Evolutionary conservation across 1,139 yeast genomes (phyloP).

Genomic region (Blastobotrys aristatus): DNA sequence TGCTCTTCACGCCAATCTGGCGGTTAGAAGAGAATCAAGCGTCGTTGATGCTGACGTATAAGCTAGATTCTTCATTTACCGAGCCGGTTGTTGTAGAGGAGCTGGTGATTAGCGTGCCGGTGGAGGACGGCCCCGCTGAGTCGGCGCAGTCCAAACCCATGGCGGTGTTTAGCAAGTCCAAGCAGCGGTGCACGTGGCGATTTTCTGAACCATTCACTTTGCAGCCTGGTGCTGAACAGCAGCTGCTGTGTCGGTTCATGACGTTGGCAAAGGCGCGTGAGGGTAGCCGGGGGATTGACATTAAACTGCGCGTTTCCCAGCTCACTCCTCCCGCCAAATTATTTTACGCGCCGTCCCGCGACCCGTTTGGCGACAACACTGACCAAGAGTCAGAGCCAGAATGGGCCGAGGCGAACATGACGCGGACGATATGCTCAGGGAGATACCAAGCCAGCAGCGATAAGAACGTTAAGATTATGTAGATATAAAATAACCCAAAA

Average conservation of each 20-base stretch:
- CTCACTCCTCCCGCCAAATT: neutral
- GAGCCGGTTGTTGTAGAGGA: conserved; percentile 45
- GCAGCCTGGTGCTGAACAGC: conserved; percentile 61
- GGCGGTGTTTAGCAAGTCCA: conserved; percentile 82
- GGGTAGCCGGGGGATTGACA: conserved; percentile 30
- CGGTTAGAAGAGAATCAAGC: conserved; percentile 80
- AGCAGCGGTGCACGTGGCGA: conserved; percentile 83
- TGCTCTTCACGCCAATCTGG: conserved; percentile 79
- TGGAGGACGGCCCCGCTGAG: conserved; percentile 36
- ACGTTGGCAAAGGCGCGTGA: conserved; percentile 32
- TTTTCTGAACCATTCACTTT: conserved; percentile 48
- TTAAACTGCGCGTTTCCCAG: conserved; percentile 23
- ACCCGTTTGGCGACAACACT: conserved; percentile 19
- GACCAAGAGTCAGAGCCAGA: conserved; percentile 8
- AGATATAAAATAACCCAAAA: neutral
- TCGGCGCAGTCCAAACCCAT: conserved; percentile 87
- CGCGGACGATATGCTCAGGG: conserved; percentile 17
- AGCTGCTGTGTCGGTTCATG: conserved; percentile 36
- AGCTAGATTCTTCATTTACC: conserved; percentile 49
- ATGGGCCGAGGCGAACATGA: conserved; percentile 10
- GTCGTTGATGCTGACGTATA: conserved; percentile 70
- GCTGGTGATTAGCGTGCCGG: conserved; percentile 58
- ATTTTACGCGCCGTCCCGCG: conserved; percentile 2
- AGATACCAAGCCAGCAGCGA: conserved; percentile 24
- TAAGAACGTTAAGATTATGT: conserved; percentile 22